These are phyloP conservation scores for Castanea mollissima DNA, from an alignment of 306 rosid genomes.

Conservation along the genomic window DNA sequence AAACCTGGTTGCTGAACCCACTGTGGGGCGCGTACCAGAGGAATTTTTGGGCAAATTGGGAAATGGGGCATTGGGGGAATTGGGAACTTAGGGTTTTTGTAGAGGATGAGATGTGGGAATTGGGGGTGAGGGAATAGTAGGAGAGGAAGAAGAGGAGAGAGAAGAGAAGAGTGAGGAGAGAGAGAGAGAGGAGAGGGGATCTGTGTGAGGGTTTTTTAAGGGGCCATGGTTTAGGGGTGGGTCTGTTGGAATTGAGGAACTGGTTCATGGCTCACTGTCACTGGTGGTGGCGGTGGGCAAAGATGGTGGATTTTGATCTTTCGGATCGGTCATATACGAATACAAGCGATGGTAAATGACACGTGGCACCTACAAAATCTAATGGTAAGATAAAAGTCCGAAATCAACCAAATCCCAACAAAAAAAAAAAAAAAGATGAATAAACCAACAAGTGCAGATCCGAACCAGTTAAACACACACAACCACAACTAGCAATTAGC, in stretches of 20 bases:
- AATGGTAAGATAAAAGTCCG: too few relatives aligned
- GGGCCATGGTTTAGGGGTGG: slow-evolving; percentile 37
- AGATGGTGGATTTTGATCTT: too few relatives aligned
- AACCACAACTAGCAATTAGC: too few relatives aligned
- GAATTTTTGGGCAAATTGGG: slow-evolving; percentile 42
- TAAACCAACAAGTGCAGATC: too few relatives aligned
- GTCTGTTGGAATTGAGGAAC: slow-evolving; percentile 24
- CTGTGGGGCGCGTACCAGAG: slow-evolving; percentile 85
- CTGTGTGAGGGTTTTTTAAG: slow-evolving; percentile 33
- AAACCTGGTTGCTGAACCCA: slow-evolving; percentile 89
- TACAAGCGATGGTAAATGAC: too few relatives aligned
- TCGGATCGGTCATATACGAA: too few relatives aligned
- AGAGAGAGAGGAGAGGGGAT: slow-evolving; percentile 37
- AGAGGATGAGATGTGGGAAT: slow-evolving; percentile 16
- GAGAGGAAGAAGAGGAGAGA: slow-evolving; percentile 35
- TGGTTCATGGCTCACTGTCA: slow-evolving; percentile 20
- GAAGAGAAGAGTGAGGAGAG: slow-evolving; percentile 26
- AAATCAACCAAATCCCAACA: too few relatives aligned
- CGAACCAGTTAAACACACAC: too few relatives aligned
- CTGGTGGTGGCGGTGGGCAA: too few relatives aligned
- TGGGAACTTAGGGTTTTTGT: background rate
- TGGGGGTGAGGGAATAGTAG: slow-evolving; percentile 34
- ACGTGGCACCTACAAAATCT: too few relatives aligned
- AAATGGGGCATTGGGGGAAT: slow-evolving; percentile 39
- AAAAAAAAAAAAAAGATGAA: too few relatives aligned